These are phyloP conservation scores for Podaxis sp. DNA, from an alignment of 768 basidiomycete genomes.

Conservation along the genomic window DNA sequence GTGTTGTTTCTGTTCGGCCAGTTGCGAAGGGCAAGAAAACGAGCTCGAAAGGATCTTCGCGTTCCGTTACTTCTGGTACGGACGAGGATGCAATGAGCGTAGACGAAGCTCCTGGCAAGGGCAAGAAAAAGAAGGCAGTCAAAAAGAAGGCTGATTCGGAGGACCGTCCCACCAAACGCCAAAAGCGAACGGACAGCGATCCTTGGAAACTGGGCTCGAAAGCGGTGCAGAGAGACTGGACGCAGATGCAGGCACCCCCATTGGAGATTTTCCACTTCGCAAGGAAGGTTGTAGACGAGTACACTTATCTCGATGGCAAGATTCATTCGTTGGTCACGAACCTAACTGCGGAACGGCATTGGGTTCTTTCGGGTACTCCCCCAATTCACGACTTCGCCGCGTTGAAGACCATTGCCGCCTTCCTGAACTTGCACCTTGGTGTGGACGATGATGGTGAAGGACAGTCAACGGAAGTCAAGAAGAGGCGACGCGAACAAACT, in stretches of 20 bases:
- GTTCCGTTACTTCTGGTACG: slow-evolving; percentile 27
- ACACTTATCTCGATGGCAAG: slow-evolving; percentile 86
- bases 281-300: slow-evolving; percentile 90
- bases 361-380: slow-evolving; percentile 97
- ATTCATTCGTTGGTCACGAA: slow-evolving; percentile 76
- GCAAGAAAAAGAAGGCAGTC: slow-evolving; percentile 34
- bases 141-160: slow-evolving; percentile 35
- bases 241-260: slow-evolving; percentile 76
- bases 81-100: slow-evolving; percentile 57
- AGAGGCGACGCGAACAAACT: slow-evolving; percentile 81
- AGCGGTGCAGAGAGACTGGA: slow-evolving; percentile 72
- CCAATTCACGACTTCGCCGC: slow-evolving; percentile 90
- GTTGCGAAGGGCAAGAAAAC: slow-evolving; percentile 20
- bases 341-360: slow-evolving; percentile 75
- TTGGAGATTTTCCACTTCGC: slow-evolving; percentile 92
- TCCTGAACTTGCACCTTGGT: slow-evolving; percentile 88
- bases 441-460: slow-evolving; percentile 88
- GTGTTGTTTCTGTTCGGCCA: not conserved
- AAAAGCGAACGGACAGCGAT: slow-evolving; percentile 65
- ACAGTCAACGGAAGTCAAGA: slow-evolving; percentile 72
- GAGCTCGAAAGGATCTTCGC: slow-evolving; percentile 16
- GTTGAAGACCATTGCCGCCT: slow-evolving; percentile 87
- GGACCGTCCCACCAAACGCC: slow-evolving; percentile 50
- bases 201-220: slow-evolving; percentile 74
- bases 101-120: slow-evolving; percentile 40